These are phyloP conservation scores for Fusarium lyarnte DNA, from an alignment of 2,329 filamentous ascomycete species.

Conservation along the genomic window DNA sequence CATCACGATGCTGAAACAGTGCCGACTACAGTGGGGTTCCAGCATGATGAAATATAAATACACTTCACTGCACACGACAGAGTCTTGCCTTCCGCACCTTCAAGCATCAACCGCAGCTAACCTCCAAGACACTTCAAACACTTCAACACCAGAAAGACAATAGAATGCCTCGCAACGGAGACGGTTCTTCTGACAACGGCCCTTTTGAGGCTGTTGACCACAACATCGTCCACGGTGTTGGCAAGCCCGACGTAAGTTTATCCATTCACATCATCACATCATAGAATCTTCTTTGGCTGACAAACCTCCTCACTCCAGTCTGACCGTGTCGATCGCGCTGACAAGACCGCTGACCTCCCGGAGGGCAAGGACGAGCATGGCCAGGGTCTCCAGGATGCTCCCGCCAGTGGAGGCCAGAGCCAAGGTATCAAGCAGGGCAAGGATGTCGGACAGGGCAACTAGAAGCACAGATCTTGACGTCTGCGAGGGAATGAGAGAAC, in stretches of 20 bases:
- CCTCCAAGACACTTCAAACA: background rate
- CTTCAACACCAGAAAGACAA: constrained; percentile 30
- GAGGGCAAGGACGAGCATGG: constrained; percentile 56
- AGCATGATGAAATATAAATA: constrained; percentile 25
- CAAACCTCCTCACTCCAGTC: constrained; percentile 29
- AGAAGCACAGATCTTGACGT: background rate
- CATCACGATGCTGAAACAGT: constrained; percentile 29
- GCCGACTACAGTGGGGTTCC: background rate
- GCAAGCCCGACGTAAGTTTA: constrained; percentile 49
- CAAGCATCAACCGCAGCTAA: constrained; percentile 3
- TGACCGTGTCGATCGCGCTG: constrained; percentile 55
- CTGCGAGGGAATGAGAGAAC: background rate
- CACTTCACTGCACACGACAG: background rate
- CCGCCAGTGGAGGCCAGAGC: constrained; percentile 57
- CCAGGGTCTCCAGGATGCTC: constrained; percentile 50
- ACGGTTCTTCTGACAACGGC: constrained; percentile 59
- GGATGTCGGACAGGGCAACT: constrained; percentile 53
- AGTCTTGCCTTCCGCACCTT: background rate
- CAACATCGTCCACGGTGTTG: constrained; percentile 57
- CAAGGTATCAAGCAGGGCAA: constrained; percentile 54
- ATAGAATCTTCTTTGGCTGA: background rate
- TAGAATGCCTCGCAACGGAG: constrained; percentile 62
- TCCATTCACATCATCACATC: background rate
- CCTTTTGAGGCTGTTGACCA: constrained; percentile 52
- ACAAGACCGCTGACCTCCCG: constrained; percentile 61